Evolutionary conservation across 352 stramenopile genomes (phyloP), one percentile per base, ranked within the genome.

Genomic region (Pseudoperonospora humuli): DNA sequence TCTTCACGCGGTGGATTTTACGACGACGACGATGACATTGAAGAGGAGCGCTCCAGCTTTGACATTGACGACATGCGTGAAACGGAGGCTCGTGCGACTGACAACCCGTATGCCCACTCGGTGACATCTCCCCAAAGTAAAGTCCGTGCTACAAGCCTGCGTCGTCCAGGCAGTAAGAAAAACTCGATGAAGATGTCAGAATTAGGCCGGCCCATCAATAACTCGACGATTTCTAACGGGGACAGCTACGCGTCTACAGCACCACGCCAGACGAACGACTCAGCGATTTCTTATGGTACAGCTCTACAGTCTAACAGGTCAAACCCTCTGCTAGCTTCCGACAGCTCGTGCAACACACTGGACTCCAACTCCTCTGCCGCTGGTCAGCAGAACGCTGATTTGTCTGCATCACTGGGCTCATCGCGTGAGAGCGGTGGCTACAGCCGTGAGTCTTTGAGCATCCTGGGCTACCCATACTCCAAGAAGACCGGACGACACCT

Each of bases 61-160:
- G 77, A 92, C 50, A 77, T 92, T 36, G 76, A 88, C 32, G 73
- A 88, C 56, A 80, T 86, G 64, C 76, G 76, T 18, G 66, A 78
- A 54, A 75, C 71, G 1, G 72, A 86, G 20, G 67, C 57, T 27
- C 64, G 38, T 31, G 56, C 55, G n/a, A 60, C 49, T 10, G 43
- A 48, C 5, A 57, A 71, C 29, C 48, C 66, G 19, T 81, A 82
- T 46, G 54, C 52, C 7, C 57, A 45, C 21, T 53, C 64, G 6
- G 46, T 87, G 25, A 91, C 79, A 15, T 91, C 79, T 21, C 75
- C 79, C 21, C 70, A 88, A 50, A 86, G 70, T 54, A 81, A 86
- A 32, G 62, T 87, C 44, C 79, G 63, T 13, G 75, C 64, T 5
- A 91, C 79, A 39, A 65, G 74, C 34, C 44, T 91, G 46, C 74